phyloP scores from a whole-genome alignment of 116 monocot genomes.

The Papilionanthe hybrid region DNA sequence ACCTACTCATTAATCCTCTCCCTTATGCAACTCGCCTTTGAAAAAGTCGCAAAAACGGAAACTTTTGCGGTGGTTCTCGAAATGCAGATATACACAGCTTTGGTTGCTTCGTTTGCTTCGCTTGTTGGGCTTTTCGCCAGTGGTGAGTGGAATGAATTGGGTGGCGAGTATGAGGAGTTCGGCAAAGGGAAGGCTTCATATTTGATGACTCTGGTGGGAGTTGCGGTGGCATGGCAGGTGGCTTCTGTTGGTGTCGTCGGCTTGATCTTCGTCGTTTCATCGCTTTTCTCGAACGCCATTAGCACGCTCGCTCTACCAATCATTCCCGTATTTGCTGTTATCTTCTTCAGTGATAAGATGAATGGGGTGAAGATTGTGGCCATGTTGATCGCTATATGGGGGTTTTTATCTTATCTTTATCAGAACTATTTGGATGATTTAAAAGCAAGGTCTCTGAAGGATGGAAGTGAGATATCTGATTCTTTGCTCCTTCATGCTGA shows the following conservation, averaged over 20 bases:
- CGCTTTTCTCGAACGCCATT: conserved; percentile 75
- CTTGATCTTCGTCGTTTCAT: conserved; percentile 25
- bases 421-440: conserved; percentile 66
- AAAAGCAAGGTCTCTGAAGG: conserved; percentile 12
- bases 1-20: conserved; percentile 27
- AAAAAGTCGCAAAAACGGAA: conserved; percentile 45
- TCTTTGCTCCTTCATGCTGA: neutral
- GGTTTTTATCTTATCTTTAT: conserved; percentile 62
- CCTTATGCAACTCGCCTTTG: conserved; percentile 56
- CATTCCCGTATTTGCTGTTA: conserved; percentile 55
- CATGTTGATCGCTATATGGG: conserved; percentile 71
- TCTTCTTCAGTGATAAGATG: too few species aligned
- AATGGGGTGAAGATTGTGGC: conserved; percentile 15
- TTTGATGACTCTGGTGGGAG: conserved; percentile 30
- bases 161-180: conserved; percentile 19
- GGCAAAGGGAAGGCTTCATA: conserved; percentile 21
- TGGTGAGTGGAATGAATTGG: conserved; percentile 28
- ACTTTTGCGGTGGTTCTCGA: conserved; percentile 49
- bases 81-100: conserved; percentile 30
- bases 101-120: conserved; percentile 14
- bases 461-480: neutral
- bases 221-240: conserved; percentile 31
- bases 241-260: conserved; percentile 8
- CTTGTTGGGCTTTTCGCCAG: conserved; percentile 22
- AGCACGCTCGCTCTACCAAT: conserved; percentile 51